Evolutionary conservation across 2,329 filamentous ascomycete genomes (phyloP).

Genomic region (Phaeosphaeria sp.): DNA sequence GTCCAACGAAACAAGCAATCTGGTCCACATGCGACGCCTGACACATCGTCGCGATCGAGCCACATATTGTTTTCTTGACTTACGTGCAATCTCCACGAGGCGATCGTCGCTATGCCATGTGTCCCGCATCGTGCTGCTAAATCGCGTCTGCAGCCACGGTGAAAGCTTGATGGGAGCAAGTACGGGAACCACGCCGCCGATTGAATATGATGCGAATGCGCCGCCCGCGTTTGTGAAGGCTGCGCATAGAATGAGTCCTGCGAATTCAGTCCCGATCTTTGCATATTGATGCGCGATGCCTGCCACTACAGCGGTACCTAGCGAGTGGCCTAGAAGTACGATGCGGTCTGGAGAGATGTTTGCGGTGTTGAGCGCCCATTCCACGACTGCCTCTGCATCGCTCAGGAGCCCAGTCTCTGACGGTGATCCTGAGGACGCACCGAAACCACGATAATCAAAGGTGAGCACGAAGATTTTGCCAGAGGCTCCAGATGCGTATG

Average conservation of each 20-base stretch:
- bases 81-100: slow-evolving; percentile 63
- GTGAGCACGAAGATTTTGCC: slow-evolving; percentile 71
- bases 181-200: slow-evolving; percentile 77
- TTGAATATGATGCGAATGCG: slow-evolving; percentile 78
- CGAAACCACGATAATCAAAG: slow-evolving; percentile 93
- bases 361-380: slow-evolving; percentile 74
- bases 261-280: slow-evolving; percentile 69
- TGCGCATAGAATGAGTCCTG: slow-evolving; percentile 79
- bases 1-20: background rate
- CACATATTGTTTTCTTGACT: slow-evolving; percentile 13
- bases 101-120: slow-evolving; percentile 78
- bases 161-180: slow-evolving; percentile 74
- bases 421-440: slow-evolving; percentile 78
- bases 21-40: background rate
- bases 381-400: slow-evolving; percentile 76
- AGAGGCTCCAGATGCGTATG: slow-evolving; percentile 68
- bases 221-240: slow-evolving; percentile 78
- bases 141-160: slow-evolving; percentile 67
- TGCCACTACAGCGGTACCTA: slow-evolving; percentile 84
- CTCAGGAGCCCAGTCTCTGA: slow-evolving; percentile 80
- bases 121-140: slow-evolving; percentile 74
- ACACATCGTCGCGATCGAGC: background rate
- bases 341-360: slow-evolving; percentile 75
- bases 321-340: slow-evolving; percentile 82
- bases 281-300: slow-evolving; percentile 76